Evolutionary conservation across 1,284 basidiomycete species (phyloP).

Genomic region (Cystobasidium sp.): DNA sequence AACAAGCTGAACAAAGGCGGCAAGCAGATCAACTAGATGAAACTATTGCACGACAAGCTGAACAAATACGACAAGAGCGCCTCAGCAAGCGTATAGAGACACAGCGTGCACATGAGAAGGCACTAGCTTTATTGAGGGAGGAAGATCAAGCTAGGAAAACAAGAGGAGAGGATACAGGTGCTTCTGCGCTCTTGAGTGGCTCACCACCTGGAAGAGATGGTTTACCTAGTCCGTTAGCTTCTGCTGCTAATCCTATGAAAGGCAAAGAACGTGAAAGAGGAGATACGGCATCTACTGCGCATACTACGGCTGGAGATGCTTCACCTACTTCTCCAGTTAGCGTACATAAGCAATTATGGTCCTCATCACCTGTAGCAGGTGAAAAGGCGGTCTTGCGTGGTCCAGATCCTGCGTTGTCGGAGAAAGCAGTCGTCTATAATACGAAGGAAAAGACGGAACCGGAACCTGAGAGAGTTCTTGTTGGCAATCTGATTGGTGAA

Average conservation of each 20-base stretch:
- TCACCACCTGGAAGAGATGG: constrained; percentile 18
- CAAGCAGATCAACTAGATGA: constrained; percentile 43
- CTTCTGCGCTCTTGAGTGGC: constrained; percentile 20
- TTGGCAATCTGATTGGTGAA: constrained; percentile 94
- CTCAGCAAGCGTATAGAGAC: constrained; percentile 61
- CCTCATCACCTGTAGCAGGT: constrained; percentile 15
- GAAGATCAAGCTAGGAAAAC: constrained; percentile 8
- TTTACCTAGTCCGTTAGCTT: constrained; percentile 1
- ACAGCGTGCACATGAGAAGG: constrained; percentile 34
- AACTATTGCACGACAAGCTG: constrained; percentile 64
- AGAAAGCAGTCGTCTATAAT: neutral
- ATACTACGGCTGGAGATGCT: neutral
- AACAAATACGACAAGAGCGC: constrained; percentile 77
- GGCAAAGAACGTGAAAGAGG: constrained; percentile 37
- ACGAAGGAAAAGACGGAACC: constrained; percentile 14
- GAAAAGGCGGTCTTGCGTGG: constrained; percentile 24
- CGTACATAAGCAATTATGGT: constrained; percentile 24
- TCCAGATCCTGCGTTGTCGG: neutral
- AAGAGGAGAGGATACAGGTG: constrained; percentile 26
- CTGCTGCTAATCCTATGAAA: neutral
- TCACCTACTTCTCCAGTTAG: constrained; percentile 19
- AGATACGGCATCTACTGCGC: constrained; percentile 17
- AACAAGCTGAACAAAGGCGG: constrained; percentile 32
- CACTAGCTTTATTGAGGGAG: constrained; percentile 5
- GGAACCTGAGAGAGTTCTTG: constrained; percentile 64